A percentile compares a stretch with the other conserved stretches of the same genome.
Evolutionary conservation across 2,329 filamentous ascomycete species (phyloP).

Genomic region (Ascochyta rabiei): DNA sequence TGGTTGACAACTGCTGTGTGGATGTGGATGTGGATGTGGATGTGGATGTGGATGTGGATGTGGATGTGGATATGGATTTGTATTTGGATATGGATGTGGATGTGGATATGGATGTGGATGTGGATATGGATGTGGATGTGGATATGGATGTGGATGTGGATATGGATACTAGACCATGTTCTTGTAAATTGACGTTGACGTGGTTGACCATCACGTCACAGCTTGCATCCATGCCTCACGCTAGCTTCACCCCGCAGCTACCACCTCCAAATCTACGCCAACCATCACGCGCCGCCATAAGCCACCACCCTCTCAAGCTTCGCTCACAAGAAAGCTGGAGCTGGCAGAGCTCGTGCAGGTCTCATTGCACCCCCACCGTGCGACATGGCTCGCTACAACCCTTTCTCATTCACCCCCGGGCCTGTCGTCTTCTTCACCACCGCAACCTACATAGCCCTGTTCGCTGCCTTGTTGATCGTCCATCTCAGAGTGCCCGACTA

Average conservation of each 20-base stretch:
- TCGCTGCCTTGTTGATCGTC: constrained; percentile 73
- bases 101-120: background rate
- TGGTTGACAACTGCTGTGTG: too few species aligned
- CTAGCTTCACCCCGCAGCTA: constrained; percentile 15
- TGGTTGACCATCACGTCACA: background rate
- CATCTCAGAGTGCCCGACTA: constrained; percentile 77
- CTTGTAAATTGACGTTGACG: too few species aligned
- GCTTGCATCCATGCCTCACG: background rate
- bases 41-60: too few species aligned
- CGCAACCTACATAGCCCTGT: constrained; percentile 76
- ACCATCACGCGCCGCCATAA: constrained; percentile 23
- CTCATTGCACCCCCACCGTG: constrained; percentile 16
- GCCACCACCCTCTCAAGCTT: background rate
- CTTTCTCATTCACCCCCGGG: constrained; percentile 76
- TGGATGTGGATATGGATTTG: too few species aligned
- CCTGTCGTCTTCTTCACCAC: constrained; percentile 83
- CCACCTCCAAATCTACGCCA: background rate
- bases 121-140: too few species aligned
- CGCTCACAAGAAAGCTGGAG: constrained; percentile 2
- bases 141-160: too few species aligned
- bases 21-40: too few species aligned
- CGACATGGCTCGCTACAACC: constrained; percentile 48
- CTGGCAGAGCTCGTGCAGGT: constrained; percentile 12
- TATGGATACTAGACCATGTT: too few species aligned
- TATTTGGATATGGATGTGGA: background rate